phyloP scores from a whole-genome alignment of 2,329 filamentous ascomycete genomes.

The Colletotrichum sp. region DNA sequence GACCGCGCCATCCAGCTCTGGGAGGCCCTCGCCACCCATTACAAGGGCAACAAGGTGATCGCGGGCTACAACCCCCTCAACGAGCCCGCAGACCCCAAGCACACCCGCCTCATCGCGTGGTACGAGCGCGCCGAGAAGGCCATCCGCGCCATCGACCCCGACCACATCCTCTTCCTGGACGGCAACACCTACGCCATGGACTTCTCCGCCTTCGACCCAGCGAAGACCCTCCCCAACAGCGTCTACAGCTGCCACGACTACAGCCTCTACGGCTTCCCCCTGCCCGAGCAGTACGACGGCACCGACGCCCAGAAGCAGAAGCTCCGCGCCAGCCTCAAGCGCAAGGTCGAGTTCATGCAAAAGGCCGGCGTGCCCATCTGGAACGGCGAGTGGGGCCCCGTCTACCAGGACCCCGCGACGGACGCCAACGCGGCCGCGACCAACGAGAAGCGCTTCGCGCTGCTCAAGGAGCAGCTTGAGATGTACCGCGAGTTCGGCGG shows the following conservation, averaged over 20 bases:
- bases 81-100: slow-evolving; percentile 24
- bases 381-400: slow-evolving; percentile 58
- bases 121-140: slow-evolving; percentile 37
- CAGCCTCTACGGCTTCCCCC: slow-evolving; percentile 53
- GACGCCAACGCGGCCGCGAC: slow-evolving; percentile 39
- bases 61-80: slow-evolving; percentile 42
- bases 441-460: slow-evolving; percentile 44
- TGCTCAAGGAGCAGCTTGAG: slow-evolving; percentile 44
- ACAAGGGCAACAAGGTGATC: slow-evolving; percentile 45
- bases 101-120: slow-evolving; percentile 36
- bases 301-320: slow-evolving; percentile 45
- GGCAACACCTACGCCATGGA: slow-evolving; percentile 57
- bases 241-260: slow-evolving; percentile 62
- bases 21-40: slow-evolving; percentile 45
- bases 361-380: slow-evolving; percentile 45
- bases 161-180: slow-evolving; percentile 50
- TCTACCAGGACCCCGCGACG: slow-evolving; percentile 46
- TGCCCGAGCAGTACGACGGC: slow-evolving; percentile 41
- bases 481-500: slow-evolving; percentile 39
- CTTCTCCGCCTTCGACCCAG: slow-evolving; percentile 43
- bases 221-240: slow-evolving; percentile 47
- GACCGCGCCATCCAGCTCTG: slow-evolving; percentile 49
- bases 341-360: slow-evolving; percentile 49
- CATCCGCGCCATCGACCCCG: slow-evolving; percentile 39
- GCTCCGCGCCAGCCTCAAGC: slow-evolving; percentile 42